Base-by-base conservation (phyloP, 164 flowering plant species). In the Umbellularia californica region DNA sequence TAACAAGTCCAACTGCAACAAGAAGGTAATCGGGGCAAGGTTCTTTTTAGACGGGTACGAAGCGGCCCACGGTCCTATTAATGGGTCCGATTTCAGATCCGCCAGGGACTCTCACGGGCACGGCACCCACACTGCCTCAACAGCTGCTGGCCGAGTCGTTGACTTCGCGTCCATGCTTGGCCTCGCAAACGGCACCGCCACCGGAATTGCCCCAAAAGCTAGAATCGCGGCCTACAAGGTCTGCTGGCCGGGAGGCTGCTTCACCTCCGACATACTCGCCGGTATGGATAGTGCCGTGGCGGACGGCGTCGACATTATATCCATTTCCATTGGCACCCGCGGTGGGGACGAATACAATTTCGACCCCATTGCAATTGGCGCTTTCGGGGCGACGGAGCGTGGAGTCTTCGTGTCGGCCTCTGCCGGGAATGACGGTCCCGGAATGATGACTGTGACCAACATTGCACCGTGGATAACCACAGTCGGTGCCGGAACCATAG, bases 111-210 rank as follows among this genome's bases (percentile, higher is more conserved):
- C 69, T 5, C 68, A 74, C 3, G 90, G 93, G 3, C 93, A 89
- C 65, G 93, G 91, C 1, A 88, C 91, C 22, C 93, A 89, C 77
- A 87, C 91, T 0, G 88, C 91, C 0, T 85, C 91, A 9, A 89
- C 84, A 0, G 90, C 25, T 0, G 91, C 89, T 9, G 93, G 93
- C 0, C 69, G 88, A 2, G 50, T 23, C 0, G 83, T 82, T 0
- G 3, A 7, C 0, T 64, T 79, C 6, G 87, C 88, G 11, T 82
- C 84, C 5, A 67, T 88, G 23, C 58, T 81, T 2, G 91, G 87
- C 0, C 83, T 28, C 64, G 90, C 90, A 7, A 6, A 19, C 6
- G 93, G 91, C 9, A 75, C 58, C 1, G 90, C 91, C 0, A 64
- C 51, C 0, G 93, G 93, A 12, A 77, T 88, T 11, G 93, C 93